Percentiles rank a stretch among this genome's conserved stretches.
These are phyloP conservation scores for Nakazawaea sp. DNA, from an alignment of 805 yeast genomes.

Conservation along the genomic window DNA sequence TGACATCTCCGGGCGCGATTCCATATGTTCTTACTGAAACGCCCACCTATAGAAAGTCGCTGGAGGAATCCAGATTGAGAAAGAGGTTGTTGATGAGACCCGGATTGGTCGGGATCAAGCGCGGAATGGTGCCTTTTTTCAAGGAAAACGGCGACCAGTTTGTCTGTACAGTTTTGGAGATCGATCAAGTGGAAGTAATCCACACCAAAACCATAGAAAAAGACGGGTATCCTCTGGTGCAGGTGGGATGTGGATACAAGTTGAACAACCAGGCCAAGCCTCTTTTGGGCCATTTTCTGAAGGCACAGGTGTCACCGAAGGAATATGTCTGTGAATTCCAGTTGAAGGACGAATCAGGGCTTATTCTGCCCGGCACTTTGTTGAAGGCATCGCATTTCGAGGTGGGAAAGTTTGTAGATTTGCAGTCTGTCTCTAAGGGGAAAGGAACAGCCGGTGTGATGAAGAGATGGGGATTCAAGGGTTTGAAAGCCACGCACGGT, in stretches of 20 bases:
- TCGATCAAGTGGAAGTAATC: conserved; percentile 83
- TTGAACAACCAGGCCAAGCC: conserved; percentile 57
- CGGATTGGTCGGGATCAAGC: conserved; percentile 77
- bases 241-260: conserved; percentile 77
- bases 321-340: conserved; percentile 69
- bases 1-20: conserved; percentile 43
- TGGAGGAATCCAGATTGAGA: conserved; percentile 62
- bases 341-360: conserved; percentile 57
- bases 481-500: conserved; percentile 94
- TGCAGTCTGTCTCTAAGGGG: conserved; percentile 77
- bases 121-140: conserved; percentile 87
- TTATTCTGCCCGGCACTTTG: conserved; percentile 72
- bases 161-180: conserved; percentile 84
- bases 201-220: conserved; percentile 60
- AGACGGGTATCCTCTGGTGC: conserved; percentile 81
- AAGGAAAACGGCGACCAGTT: conserved; percentile 58
- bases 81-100: conserved; percentile 71
- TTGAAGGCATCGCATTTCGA: conserved; percentile 79
- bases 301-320: conserved; percentile 83
- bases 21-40: conserved; percentile 39
- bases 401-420: conserved; percentile 78
- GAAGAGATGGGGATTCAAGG: conserved; percentile 88
- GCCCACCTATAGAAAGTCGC: conserved; percentile 57
- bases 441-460: conserved; percentile 98
- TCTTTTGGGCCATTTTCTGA: conserved; percentile 68